phyloP scores from a whole-genome alignment of 208 protist genomes.

The Crithidia mellificae region DNA sequence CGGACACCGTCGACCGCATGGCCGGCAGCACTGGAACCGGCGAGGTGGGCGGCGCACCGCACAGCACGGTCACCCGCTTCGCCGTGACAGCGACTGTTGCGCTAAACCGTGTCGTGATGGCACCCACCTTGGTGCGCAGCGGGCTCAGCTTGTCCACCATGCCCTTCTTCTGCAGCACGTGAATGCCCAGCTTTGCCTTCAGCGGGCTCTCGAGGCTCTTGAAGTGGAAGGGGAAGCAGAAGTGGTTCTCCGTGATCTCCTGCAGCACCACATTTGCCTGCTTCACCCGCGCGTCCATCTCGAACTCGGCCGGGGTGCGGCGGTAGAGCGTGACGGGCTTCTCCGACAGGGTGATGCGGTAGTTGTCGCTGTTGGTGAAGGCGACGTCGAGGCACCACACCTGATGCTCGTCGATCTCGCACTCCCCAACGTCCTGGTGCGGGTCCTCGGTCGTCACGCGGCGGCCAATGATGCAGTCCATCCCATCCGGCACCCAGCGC shows the following conservation, averaged over 20 bases:
- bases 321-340: slow-evolving; percentile 66
- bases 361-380: slow-evolving; percentile 73
- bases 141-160: slow-evolving; percentile 68
- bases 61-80: slow-evolving; percentile 76
- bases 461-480: slow-evolving; percentile 95
- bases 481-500: slow-evolving; percentile 96
- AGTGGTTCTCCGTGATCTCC: slow-evolving; percentile 67
- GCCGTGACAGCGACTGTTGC: slow-evolving; percentile 76
- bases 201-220: slow-evolving; percentile 65
- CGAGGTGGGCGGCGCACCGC: slow-evolving; percentile 58
- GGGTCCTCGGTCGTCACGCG: slow-evolving; percentile 59
- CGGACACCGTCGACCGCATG: slow-evolving; percentile 39
- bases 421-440: slow-evolving; percentile 93
- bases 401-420: slow-evolving; percentile 65
- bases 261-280: slow-evolving; percentile 55
- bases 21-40: slow-evolving; percentile 30
- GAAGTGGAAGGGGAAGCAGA: slow-evolving; percentile 86
- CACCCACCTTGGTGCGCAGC: slow-evolving; percentile 55
- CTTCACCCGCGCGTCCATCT: slow-evolving; percentile 57
- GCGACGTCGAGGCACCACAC: slow-evolving; percentile 91
- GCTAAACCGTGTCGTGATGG: slow-evolving; percentile 78
- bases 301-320: slow-evolving; percentile 64
- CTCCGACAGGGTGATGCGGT: slow-evolving; percentile 45
- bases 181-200: slow-evolving; percentile 63
- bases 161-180: slow-evolving; percentile 58